A percentile compares a stretch with the other conserved stretches of the same genome.
phyloP scores from a whole-genome alignment of 1,284 basidiomycete species.

The Schizophyllum amplum region DNA sequence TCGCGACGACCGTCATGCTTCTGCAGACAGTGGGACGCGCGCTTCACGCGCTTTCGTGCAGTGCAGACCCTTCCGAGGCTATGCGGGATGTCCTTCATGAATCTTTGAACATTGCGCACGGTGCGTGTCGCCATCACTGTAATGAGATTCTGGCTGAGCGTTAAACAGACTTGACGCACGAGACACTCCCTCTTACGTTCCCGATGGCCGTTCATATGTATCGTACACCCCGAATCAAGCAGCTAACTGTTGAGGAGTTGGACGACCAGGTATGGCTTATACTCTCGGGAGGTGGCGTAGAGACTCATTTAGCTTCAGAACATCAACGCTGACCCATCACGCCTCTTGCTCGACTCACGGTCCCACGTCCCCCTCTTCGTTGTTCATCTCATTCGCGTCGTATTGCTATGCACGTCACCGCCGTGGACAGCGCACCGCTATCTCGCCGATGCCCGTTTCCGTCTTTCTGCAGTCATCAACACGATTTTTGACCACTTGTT shows the following conservation, averaged over 20 bases:
- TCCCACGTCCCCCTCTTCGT: constrained; percentile 37
- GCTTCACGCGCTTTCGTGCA: constrained; percentile 19
- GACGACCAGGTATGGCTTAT: not conserved
- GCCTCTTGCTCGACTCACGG: constrained; percentile 28
- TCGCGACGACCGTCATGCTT: constrained; percentile 25
- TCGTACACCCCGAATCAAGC: not conserved
- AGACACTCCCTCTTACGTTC: constrained; percentile 15
- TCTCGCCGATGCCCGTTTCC: constrained; percentile 36
- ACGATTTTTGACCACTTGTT: constrained; percentile 39
- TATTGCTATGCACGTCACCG: constrained; percentile 32
- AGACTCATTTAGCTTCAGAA: constrained; percentile 15
- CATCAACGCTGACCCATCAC: constrained; percentile 18
- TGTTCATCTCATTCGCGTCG: constrained; percentile 34
- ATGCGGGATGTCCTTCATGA: constrained; percentile 37
- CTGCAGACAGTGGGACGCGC: constrained; percentile 28
- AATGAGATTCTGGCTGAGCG: not conserved
- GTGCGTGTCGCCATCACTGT: constrained; percentile 22
- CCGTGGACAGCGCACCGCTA: constrained; percentile 37
- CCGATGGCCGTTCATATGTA: constrained; percentile 21
- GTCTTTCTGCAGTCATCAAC: constrained; percentile 29
- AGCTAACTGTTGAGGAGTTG: not conserved
- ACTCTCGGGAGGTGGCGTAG: too few species aligned
- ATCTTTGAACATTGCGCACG: constrained; percentile 33
- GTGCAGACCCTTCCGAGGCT: constrained; percentile 33
- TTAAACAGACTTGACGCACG: not conserved